Base-by-base conservation (phyloP, 495 filamentous ascomycete genomes). In the Aspergillus conjunctus region DNA sequence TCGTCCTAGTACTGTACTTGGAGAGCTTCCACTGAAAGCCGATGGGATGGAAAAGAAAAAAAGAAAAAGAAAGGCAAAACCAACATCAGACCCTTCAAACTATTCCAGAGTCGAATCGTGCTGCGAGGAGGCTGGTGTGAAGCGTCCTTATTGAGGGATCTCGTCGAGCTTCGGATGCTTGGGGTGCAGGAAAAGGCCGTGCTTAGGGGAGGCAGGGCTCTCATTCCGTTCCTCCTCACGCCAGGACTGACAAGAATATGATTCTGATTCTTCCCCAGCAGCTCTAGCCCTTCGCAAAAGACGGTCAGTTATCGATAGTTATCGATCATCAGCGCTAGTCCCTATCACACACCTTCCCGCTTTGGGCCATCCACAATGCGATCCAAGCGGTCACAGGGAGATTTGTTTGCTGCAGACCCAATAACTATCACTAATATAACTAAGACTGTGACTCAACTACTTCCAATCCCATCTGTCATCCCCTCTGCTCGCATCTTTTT, bases 241-340 rank as follows among this genome's bases (percentile, higher is more conserved):
- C 8, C 11, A 41, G 11, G 9, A 41, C 8, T 7, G 37, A 41
- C 26, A 26, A 26, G 5, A 26, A 26, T 2, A 26, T 26, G 2
- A 26, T 26, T 26, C 26, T 5, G 26, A 26, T 26, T 26, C 26
- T 26, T 26, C 26, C 26, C 26, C 26, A 26, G 5, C 26, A 26
- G 26, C 26, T 26, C 26, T 5, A 26, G 26, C 26, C 26, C 26
- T 26, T 26, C 26, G 26, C 26, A 45, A 57, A 50, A 50, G 41
- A 37, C 51, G 51, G 51, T 53, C 51, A 53, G 49, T 51, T 51
- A 41, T 41, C 37, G 37, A 41, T 41, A 7, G 37, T 41, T 41
- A 41, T 41, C 37, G 37, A 41, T 41, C 31, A 22, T 50, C 48
- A 17, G 21, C 31, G 2, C 51, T 53, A 53, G 34, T 41, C 37